Conservation (phyloP, 331 rosid species). For the Erythrophleum ivorense region DNA sequence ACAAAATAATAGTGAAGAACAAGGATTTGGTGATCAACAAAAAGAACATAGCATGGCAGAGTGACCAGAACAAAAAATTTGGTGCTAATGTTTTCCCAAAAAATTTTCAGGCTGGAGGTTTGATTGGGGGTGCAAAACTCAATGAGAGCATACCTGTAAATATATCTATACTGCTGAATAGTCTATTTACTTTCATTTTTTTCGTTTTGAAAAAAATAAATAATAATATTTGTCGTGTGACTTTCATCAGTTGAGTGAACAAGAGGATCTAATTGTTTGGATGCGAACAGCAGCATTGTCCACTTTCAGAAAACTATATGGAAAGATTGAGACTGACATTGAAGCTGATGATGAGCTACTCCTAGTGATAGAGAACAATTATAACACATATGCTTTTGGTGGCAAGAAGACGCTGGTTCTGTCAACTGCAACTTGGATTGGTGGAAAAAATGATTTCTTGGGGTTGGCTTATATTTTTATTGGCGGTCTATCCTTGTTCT, state of each 20-base stretch:
- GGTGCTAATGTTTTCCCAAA: conserved; percentile 83
- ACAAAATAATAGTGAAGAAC: conserved; percentile 57
- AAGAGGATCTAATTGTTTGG: conserved; percentile 95
- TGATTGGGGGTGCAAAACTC: conserved; percentile 84
- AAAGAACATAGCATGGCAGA: conserved; percentile 86
- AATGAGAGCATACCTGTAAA: conserved; percentile 73
- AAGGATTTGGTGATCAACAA: conserved; percentile 60
- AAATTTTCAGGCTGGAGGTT: conserved; percentile 66
- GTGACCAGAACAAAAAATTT: conserved; percentile 66
- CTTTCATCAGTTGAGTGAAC: conserved; percentile 72
- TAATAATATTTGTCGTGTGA: conserved; percentile 39
- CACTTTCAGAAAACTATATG: conserved; percentile 85
- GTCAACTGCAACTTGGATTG: conserved; percentile 93
- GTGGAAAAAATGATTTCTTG: conserved; percentile 77
- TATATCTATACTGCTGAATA: conserved; percentile 18
- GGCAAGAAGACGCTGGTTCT: conserved; percentile 80
- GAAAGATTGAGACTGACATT: conserved; percentile 75
- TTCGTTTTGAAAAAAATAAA: neutral
- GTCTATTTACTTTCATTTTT: neutral
- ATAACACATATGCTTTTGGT: conserved; percentile 77
- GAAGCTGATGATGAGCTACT: conserved; percentile 62
- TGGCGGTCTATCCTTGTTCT: conserved; percentile 67
- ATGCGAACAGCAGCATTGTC: conserved; percentile 90
- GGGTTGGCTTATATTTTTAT: conserved; percentile 70
- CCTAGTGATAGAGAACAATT: conserved; percentile 74